Evolutionary conservation across 768 basidiomycete species (phyloP).

Genomic region (Asterophora lycoperdoides): DNA sequence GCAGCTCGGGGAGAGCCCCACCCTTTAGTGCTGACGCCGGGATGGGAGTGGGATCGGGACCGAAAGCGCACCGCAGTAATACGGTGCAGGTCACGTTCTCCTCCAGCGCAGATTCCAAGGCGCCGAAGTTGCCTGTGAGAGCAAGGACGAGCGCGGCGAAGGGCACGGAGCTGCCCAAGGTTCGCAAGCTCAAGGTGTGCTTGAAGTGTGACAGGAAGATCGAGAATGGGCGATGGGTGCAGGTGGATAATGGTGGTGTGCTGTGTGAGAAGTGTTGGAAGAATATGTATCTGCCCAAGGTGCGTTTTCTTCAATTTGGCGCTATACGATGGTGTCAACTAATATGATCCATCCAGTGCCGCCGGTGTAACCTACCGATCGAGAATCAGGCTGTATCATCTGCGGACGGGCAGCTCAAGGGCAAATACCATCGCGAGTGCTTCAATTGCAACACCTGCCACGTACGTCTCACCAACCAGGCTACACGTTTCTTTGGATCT

Average conservation of each 20-base stretch:
- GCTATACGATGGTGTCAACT: slow-evolving; percentile 4
- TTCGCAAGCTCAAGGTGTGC: slow-evolving; percentile 47
- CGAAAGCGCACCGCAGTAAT: slow-evolving; percentile 42
- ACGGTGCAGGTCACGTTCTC: slow-evolving; percentile 38
- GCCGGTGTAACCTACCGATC: slow-evolving; percentile 80
- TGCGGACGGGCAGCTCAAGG: slow-evolving; percentile 90
- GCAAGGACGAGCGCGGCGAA: slow-evolving; percentile 46
- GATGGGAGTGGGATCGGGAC: slow-evolving; percentile 11
- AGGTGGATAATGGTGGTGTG: slow-evolving; percentile 67
- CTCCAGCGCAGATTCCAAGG: slow-evolving; percentile 40
- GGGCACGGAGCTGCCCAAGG: slow-evolving; percentile 14
- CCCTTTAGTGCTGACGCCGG: slow-evolving; percentile 10
- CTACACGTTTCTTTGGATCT: slow-evolving; percentile 2
- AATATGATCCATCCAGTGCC: slow-evolving; percentile 50
- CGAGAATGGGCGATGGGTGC: slow-evolving; percentile 80
- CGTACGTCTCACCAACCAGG: slow-evolving; percentile 34
- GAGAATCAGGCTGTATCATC: slow-evolving; percentile 90
- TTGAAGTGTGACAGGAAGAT: slow-evolving; percentile 65
- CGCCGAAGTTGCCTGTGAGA: slow-evolving; percentile 53
- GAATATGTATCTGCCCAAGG: slow-evolving; percentile 92
- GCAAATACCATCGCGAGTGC: slow-evolving; percentile 90
- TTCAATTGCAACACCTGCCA: slow-evolving; percentile 86
- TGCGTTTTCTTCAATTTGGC: slow-evolving; percentile 24
- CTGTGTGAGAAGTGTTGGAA: slow-evolving; percentile 94
- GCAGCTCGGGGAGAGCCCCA: slow-evolving; percentile 6